Conservation (phyloP, 2,329 filamentous ascomycete species). For the Aspergillus chevalieri region DNA sequence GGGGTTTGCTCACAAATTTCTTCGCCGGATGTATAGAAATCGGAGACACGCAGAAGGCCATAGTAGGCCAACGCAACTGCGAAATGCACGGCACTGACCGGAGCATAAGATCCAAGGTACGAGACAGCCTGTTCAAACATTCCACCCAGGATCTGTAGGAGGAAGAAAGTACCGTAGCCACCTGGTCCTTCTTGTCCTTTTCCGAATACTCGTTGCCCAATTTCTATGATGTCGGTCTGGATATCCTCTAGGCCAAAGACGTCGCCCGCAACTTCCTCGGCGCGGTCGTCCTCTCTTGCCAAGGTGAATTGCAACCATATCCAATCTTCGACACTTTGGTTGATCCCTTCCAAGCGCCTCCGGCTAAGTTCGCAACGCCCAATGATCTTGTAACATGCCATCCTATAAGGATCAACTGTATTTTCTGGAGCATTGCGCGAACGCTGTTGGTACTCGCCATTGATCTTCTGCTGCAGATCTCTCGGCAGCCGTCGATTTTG, state of each 20-base stretch:
- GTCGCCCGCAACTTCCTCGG: constrained; percentile 57
- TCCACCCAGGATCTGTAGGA: constrained; percentile 81
- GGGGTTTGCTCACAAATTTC: constrained; percentile 51
- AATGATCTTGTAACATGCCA: constrained; percentile 97
- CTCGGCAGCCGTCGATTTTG: constrained; percentile 70
- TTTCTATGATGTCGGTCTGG: constrained; percentile 74
- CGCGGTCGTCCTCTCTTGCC: constrained; percentile 55
- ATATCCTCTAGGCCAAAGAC: constrained; percentile 62
- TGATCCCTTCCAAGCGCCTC: constrained; percentile 53
- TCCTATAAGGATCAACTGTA: constrained; percentile 86
- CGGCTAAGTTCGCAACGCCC: constrained; percentile 63
- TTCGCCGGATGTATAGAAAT: constrained; percentile 67
- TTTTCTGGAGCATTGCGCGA: constrained; percentile 77
- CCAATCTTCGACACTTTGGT: constrained; percentile 59
- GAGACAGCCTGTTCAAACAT: constrained; percentile 91
- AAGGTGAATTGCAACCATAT: constrained; percentile 61
- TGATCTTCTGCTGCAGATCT: constrained; percentile 79
- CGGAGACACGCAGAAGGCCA: constrained; percentile 78
- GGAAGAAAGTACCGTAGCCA: constrained; percentile 85
- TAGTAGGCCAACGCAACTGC: constrained; percentile 85
- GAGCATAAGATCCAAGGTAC: constrained; percentile 86
- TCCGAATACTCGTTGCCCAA: constrained; percentile 84
- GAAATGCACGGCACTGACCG: constrained; percentile 91
- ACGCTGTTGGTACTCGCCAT: constrained; percentile 81
- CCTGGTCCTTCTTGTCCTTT: constrained; percentile 72